phyloP scores from a whole-genome alignment of 768 basidiomycete genomes.

The Tylopilus subfusipes region DNA sequence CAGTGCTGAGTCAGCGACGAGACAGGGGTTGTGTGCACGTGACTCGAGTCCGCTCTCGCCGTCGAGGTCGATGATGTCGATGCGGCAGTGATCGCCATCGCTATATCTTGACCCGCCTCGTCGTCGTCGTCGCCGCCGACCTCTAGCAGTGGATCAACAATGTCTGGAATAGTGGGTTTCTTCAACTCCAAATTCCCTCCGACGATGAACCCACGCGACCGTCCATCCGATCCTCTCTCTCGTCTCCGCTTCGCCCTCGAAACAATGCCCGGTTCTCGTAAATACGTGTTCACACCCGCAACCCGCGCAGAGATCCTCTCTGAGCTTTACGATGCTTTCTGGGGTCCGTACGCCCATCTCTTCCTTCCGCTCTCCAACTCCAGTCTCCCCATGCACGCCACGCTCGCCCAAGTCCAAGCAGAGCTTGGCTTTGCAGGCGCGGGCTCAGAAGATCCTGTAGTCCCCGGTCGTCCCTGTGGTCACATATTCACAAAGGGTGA shows the following conservation, averaged over 20 bases:
- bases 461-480: slow-evolving; percentile 75
- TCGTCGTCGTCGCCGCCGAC: not conserved
- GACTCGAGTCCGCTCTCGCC: not conserved
- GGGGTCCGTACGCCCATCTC: slow-evolving; percentile 69
- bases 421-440: slow-evolving; percentile 54
- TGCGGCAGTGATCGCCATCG: not conserved
- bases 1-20: no score
- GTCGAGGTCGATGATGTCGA: not conserved
- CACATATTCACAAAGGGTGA: slow-evolving; percentile 90
- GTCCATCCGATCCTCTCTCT: slow-evolving; percentile 58
- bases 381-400: slow-evolving; percentile 57
- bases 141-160: not conserved
- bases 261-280: slow-evolving; percentile 75
- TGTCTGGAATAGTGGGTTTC: slow-evolving; percentile 45
- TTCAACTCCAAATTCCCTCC: slow-evolving; percentile 49
- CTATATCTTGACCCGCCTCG: not conserved
- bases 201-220: slow-evolving; percentile 54
- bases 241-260: slow-evolving; percentile 75
- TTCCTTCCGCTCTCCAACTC: slow-evolving; percentile 68
- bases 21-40: not conserved
- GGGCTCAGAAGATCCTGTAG: slow-evolving; percentile 53
- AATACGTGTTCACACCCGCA: slow-evolving; percentile 70
- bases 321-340: slow-evolving; percentile 78
- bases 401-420: slow-evolving; percentile 69
- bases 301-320: slow-evolving; percentile 79